phyloP scores from a whole-genome alignment of 495 filamentous ascomycete species.

The Apodospora peruviana region DNA sequence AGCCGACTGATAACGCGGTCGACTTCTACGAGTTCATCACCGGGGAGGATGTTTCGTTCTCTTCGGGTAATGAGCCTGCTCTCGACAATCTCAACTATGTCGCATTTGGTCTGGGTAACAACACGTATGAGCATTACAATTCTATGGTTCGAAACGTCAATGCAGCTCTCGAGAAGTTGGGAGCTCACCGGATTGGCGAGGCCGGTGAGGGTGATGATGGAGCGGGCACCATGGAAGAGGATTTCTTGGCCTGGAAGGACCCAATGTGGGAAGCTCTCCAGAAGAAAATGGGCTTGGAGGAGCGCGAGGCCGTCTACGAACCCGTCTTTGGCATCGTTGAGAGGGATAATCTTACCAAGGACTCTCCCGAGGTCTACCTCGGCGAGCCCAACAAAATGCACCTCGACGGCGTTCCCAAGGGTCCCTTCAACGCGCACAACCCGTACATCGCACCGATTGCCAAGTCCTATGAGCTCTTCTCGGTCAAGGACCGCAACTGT shows the following conservation, averaged over 20 bases:
- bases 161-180: conserved; percentile 69
- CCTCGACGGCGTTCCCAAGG: conserved; percentile 76
- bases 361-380: conserved; percentile 85
- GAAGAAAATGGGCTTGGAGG: conserved; percentile 79
- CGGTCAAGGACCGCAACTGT: conserved; percentile 88
- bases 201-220: conserved; percentile 97
- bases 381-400: conserved; percentile 97
- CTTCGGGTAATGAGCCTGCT: conserved; percentile 68
- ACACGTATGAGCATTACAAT: conserved; percentile 99
- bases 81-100: conserved; percentile 87
- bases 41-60: conserved; percentile 74
- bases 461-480: conserved; percentile 87
- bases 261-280: conserved; percentile 91
- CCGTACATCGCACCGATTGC: conserved; percentile 92
- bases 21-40: conserved; percentile 98
- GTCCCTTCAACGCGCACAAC: conserved; percentile 94
- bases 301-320: conserved; percentile 95
- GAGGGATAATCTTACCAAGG: conserved; percentile 63
- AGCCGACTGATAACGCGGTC: conserved; percentile 97
- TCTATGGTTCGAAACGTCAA: conserved; percentile 92
- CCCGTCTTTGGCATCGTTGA: conserved; percentile 82
- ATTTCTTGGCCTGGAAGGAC: conserved; percentile 98
- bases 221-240: conserved; percentile 98
- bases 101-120: conserved; percentile 93
- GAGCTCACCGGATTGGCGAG: conserved; percentile 74